Evolutionary conservation across 2,329 filamentous ascomycete genomes (phyloP).

Genomic region (Penicillium aurantiogriseum): DNA sequence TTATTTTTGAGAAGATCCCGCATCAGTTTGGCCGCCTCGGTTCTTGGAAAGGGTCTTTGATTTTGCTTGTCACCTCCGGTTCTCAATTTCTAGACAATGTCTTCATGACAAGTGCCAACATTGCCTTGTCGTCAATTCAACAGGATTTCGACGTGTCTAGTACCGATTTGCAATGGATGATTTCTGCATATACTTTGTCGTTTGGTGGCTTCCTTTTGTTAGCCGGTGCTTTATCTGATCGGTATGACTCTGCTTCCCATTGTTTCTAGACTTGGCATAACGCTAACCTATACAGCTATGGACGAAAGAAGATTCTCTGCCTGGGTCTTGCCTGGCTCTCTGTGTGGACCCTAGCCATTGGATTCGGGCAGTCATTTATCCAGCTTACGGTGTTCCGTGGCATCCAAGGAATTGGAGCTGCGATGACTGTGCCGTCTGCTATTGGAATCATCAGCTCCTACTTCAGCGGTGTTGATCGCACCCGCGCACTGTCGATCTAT

Average conservation of each 20-base stretch:
- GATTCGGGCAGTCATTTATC: conserved; percentile 45
- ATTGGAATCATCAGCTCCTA: conserved; percentile 49
- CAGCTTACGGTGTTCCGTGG: conserved; percentile 42
- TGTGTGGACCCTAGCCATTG: conserved; percentile 38
- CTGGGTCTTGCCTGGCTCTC: conserved; percentile 38
- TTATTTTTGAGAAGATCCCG: conserved; percentile 22
- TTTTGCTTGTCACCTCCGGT: conserved; percentile 43
- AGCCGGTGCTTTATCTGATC: conserved; percentile 37
- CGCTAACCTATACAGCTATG: conserved; percentile 28
- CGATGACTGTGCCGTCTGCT: conserved; percentile 49
- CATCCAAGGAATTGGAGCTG: conserved; percentile 48
- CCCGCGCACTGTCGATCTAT: conserved; percentile 42
- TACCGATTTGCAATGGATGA: conserved; percentile 44
- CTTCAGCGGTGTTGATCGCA: conserved; percentile 40
- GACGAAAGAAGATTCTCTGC: conserved; percentile 41
- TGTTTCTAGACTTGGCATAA: background rate
- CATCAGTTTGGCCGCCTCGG: conserved; percentile 35
- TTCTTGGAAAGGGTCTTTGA: conserved; percentile 41
- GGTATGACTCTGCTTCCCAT: conserved; percentile 13
- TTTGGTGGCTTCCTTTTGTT: conserved; percentile 41
- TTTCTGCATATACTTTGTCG: conserved; percentile 43
- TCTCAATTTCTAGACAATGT: conserved; percentile 47
- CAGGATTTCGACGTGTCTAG: conserved; percentile 36
- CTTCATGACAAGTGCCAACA: conserved; percentile 46
- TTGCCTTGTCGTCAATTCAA: conserved; percentile 44